Conservation (phyloP, 257 asterid genomes). For the Hygrophila difformis region DNA sequence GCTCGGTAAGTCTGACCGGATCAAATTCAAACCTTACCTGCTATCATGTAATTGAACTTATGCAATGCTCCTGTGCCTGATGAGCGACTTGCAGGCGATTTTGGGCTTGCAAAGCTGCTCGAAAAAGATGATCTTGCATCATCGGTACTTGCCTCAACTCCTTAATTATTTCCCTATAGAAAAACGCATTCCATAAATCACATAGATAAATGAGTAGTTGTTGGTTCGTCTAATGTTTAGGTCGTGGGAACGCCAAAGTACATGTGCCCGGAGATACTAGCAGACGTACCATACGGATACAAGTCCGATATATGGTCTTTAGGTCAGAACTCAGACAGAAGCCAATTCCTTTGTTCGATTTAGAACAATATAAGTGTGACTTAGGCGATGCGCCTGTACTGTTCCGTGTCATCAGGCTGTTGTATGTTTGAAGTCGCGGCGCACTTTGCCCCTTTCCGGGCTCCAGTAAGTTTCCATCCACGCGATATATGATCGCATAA, state of each 20-base stretch:
- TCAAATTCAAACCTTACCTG: too few relatives aligned
- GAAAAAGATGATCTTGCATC: conserved; percentile 66
- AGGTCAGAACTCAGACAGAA: conserved; percentile 52
- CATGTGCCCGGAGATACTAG: conserved; percentile 94
- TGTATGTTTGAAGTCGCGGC: conserved; percentile 95
- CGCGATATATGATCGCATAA: neutral
- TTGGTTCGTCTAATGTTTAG: conserved; percentile 27
- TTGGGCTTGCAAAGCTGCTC: conserved; percentile 87
- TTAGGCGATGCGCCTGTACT: neutral
- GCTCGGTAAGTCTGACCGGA: conserved; percentile 72
- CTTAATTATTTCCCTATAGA: too few relatives aligned
- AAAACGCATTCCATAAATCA: too few relatives aligned
- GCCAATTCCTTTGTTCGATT: too few relatives aligned
- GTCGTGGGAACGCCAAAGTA: conserved; percentile 94
- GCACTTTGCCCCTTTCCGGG: conserved; percentile 70
- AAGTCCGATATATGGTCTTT: conserved; percentile 94
- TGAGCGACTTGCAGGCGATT: conserved; percentile 53
- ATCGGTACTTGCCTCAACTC: conserved; percentile 50
- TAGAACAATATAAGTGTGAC: neutral
- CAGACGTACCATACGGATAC: conserved; percentile 88
- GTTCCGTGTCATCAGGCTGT: conserved; percentile 51
- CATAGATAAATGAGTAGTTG: too few relatives aligned
- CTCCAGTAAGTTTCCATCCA: conserved; percentile 46
- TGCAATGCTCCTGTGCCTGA: too few relatives aligned
- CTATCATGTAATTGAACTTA: too few relatives aligned